Conservation (phyloP, 1,139 yeast species). For the Yamadazyma pseudoaaseri region DNA sequence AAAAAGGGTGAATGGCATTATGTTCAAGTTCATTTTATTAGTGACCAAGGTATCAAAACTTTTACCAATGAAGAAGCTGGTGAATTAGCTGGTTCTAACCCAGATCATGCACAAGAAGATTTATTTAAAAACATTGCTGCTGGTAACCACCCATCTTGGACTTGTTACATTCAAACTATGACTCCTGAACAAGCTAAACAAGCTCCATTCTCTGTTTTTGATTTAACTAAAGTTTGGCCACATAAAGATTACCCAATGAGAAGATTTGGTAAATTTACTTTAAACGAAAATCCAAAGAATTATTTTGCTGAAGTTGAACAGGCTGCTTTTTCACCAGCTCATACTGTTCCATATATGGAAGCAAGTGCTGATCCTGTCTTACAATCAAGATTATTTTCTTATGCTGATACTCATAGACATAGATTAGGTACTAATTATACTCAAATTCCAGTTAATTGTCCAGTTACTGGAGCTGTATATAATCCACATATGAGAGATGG, state of each 20-base stretch:
- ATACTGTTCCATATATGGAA: conserved; percentile 81
- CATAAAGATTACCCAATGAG: conserved; percentile 74
- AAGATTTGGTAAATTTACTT: conserved; percentile 65
- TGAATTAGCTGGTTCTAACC: conserved; percentile 56
- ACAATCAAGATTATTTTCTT: conserved; percentile 81
- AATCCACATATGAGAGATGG: conserved; percentile 85
- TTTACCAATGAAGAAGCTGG: conserved; percentile 60
- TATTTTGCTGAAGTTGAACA: conserved; percentile 83
- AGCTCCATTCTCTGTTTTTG: conserved; percentile 64
- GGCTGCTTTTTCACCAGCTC: conserved; percentile 80
- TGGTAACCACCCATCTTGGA: conserved; percentile 64
- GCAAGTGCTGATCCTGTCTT: conserved; percentile 86
- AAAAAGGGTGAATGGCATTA: conserved; percentile 64
- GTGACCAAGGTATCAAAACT: conserved; percentile 61
- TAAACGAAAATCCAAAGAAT: conserved; percentile 73
- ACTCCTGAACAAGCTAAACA: conserved; percentile 61
- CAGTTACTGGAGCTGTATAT: conserved; percentile 45
- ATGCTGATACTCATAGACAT: conserved; percentile 76
- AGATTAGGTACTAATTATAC: conserved; percentile 67
- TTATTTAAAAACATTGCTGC: conserved; percentile 59
- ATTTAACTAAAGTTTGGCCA: conserved; percentile 79
- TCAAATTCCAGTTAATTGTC: conserved; percentile 75
- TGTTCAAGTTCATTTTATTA: conserved; percentile 61
- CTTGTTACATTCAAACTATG: conserved; percentile 66
- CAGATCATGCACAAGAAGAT: conserved; percentile 65